Conservation (phyloP, 2,329 filamentous ascomycete genomes). For the Stemphylium lycopersici region DNA sequence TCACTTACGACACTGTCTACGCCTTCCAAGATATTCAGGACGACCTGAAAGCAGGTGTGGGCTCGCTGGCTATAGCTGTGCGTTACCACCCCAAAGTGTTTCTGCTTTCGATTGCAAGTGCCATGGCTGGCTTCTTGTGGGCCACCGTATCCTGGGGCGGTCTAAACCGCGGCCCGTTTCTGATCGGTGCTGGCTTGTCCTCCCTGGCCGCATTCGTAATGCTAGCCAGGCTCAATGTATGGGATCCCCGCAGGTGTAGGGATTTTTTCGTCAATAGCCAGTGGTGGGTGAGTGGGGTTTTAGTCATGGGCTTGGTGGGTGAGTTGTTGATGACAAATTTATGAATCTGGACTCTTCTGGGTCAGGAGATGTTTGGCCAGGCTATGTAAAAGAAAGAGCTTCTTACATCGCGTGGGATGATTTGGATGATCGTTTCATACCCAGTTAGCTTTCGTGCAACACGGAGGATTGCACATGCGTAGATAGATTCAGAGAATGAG, state of each 20-base stretch:
- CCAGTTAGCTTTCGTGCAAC: too few species aligned
- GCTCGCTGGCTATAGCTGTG: slow-evolving; percentile 23
- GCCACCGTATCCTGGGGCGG: slow-evolving; percentile 4
- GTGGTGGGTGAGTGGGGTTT: slow-evolving; percentile 9
- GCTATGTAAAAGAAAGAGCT: background rate
- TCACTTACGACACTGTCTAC: slow-evolving; percentile 46
- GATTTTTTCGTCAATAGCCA: slow-evolving; percentile 8
- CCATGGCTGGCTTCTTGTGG: slow-evolving; percentile 9
- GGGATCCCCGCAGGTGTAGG: background rate
- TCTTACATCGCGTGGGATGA: background rate
- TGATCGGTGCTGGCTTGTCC: background rate
- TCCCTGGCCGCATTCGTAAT: slow-evolving; percentile 1
- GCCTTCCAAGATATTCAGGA: slow-evolving; percentile 46
- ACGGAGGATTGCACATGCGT: too few species aligned
- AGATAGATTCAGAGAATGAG: too few species aligned
- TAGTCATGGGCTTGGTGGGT: slow-evolving; percentile 2
- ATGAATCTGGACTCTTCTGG: background rate
- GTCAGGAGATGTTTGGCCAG: background rate
- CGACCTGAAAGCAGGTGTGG: slow-evolving; percentile 45
- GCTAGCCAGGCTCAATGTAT: slow-evolving; percentile 1
- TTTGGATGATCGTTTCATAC: background rate
- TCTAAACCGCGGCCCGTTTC: background rate
- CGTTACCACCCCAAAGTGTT: slow-evolving; percentile 3
- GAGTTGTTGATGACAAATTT: slow-evolving; percentile 3
- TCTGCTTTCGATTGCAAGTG: slow-evolving; percentile 5